phyloP scores from a whole-genome alignment of 139 green algal species.

The Raphidocelis subcapitata region DNA sequence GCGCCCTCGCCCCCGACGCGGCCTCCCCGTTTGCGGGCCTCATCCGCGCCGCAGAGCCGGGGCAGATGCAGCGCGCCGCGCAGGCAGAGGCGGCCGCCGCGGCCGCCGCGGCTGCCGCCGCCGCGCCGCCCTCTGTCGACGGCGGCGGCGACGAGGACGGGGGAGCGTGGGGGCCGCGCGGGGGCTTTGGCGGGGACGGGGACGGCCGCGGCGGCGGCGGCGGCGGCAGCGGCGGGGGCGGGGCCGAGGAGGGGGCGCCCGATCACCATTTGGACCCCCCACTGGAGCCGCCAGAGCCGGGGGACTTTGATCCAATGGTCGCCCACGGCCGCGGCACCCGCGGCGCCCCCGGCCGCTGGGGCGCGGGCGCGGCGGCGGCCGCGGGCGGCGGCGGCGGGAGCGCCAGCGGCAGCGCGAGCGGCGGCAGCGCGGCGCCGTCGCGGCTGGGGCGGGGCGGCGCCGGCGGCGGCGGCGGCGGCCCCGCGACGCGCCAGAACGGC shows the following conservation, averaged over 20 bases:
- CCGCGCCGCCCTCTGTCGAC: too few species aligned
- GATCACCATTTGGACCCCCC: conserved; percentile 19
- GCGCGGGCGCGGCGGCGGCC: not conserved
- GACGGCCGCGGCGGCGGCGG: not conserved
- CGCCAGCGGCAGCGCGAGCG: not conserved
- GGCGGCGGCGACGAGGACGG: not conserved
- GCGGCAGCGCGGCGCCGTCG: too few species aligned
- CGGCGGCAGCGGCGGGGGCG: not conserved
- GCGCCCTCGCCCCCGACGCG: too few species aligned
- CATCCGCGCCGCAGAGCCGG: too few species aligned
- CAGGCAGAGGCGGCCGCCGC: too few species aligned
- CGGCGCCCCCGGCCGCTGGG: not conserved
- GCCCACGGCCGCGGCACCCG: not conserved
- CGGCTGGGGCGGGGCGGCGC: too few species aligned
- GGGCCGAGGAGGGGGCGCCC: not conserved
- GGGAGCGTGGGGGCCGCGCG: not conserved
- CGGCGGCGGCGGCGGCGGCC: too few species aligned
- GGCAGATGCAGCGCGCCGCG: too few species aligned
- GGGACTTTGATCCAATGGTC: too few species aligned
- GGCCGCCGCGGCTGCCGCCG: too few species aligned
- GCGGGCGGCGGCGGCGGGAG: not conserved
- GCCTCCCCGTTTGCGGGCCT: too few species aligned
- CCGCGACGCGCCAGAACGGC: too few species aligned
- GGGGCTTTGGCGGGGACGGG: not conserved
- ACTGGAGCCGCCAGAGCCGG: not conserved